phyloP scores from a whole-genome alignment of 331 rosid genomes.

The Quercus lobata region DNA sequence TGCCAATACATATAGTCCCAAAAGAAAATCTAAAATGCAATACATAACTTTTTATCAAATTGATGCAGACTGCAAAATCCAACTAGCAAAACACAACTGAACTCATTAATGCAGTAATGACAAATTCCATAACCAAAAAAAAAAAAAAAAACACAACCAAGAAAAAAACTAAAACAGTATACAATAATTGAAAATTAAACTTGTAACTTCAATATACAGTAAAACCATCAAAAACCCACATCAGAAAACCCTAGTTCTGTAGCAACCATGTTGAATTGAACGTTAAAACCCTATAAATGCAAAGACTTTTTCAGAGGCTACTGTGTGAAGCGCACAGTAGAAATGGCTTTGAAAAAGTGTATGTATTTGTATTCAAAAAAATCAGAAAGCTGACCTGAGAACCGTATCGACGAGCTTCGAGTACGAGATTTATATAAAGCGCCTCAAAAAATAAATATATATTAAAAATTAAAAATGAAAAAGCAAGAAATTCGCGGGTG shows the following conservation, averaged over 20 bases:
- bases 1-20: background rate
- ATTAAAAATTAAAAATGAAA: background rate
- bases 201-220: background rate
- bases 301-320: background rate
- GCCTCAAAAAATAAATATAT: background rate
- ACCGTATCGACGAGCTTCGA: background rate
- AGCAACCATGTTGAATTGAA: slow-evolving; percentile 14
- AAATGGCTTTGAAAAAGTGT: background rate
- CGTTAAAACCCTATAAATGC: slow-evolving; percentile 12
- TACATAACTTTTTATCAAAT: background rate
- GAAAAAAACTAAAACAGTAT: background rate
- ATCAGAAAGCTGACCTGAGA: slow-evolving; percentile 3
- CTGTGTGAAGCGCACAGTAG: background rate
- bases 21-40: background rate
- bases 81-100: background rate
- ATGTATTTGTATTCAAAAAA: background rate
- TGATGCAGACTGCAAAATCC: background rate
- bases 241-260: slow-evolving; percentile 22
- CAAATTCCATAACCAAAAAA: background rate
- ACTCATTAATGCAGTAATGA: background rate
- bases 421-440: background rate
- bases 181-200: background rate
- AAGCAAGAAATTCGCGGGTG: background rate
- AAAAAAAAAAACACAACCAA: no score
- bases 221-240: slow-evolving; percentile 15